Percentiles rank a stretch among this genome's conserved stretches.
Evolutionary conservation across 176 grass and related monocot species (phyloP).

Genomic region (Echinochloa phyllopogon): DNA sequence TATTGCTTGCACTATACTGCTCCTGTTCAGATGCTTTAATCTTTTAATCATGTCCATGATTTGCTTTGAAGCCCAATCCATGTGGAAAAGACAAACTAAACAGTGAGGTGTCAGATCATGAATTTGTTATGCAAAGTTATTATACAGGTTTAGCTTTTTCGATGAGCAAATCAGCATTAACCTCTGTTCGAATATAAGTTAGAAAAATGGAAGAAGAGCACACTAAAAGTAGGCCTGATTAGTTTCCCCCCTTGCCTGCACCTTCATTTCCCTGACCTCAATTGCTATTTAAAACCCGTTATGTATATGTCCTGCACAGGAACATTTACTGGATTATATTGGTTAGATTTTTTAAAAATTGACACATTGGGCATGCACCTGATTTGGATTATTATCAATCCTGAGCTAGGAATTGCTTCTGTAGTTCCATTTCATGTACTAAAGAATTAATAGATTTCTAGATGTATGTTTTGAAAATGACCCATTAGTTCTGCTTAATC

Average conservation of each 20-base stretch:
- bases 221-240: background rate
- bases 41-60: background rate
- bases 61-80: background rate
- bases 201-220: conserved; percentile 8
- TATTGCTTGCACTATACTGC: background rate
- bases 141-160: background rate
- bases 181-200: background rate
- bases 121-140: background rate
- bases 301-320: background rate
- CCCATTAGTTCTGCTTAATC: background rate
- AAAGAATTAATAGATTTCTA: background rate
- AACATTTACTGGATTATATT: conserved; percentile 11
- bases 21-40: background rate
- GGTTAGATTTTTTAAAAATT: background rate
- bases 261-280: background rate
- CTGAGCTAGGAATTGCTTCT: background rate
- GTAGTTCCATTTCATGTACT: background rate
- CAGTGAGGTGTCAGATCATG: background rate
- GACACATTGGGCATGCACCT: background rate
- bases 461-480: background rate
- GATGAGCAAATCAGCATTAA: background rate
- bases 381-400: conserved; percentile 24
- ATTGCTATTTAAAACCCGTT: background rate
- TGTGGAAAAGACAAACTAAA: background rate
- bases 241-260: no score